Base-by-base conservation (phyloP, 2,329 filamentous ascomycete species). In the Chaetomiaceae sp. region DNA sequence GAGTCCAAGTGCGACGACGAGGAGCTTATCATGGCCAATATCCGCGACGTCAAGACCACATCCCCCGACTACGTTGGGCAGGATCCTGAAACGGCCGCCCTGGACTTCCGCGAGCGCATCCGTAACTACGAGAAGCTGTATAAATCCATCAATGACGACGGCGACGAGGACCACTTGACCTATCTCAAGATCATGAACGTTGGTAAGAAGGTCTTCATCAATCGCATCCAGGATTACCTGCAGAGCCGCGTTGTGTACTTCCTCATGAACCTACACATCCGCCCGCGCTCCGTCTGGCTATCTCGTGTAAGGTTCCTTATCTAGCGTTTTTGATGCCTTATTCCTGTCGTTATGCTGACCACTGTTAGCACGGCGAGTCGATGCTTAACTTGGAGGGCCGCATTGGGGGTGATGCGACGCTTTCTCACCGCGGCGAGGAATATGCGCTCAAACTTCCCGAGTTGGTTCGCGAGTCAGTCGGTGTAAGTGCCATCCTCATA, bases 111-210 rank as follows among this genome's bases (percentile, higher is more conserved):
- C 58, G 87, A 95, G 65, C 86, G 94, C 58, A 99, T 99, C 66
- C 84, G 87, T 65, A 96, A 96, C 71, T 99, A 99, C 71, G 94
- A 99, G 71, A 94, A 94, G 71, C 88, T 95, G 25, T 99, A 99
- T 71, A 84, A 95, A 73, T 92, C 90, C 1, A 89, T 99, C 64
- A 89, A 95, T 62, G 87, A 87, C 61, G 79, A 83, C 58, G 75
- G 74, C 37, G 87, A 95, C 59, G 92, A 97, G 75, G 83, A 81
- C 62, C 79, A 92, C 62, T 82, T 94, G 64, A 96, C 94, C 33
- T 99, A 96, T 67, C 86, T 97, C 67, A 97, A 99, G 73, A 87
- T 99, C 67, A 95, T 97, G 78, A 86, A 99, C 66, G 90, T 97
- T 11, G 91, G 94, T 54, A 89, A 89, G 62, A 90, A 95, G 66